A percentile compares a stretch with the other conserved stretches of the same genome.
These are phyloP conservation scores for Phytophthora pluvialis DNA, from an alignment of 352 stramenopile genomes.

Conservation along the genomic window DNA sequence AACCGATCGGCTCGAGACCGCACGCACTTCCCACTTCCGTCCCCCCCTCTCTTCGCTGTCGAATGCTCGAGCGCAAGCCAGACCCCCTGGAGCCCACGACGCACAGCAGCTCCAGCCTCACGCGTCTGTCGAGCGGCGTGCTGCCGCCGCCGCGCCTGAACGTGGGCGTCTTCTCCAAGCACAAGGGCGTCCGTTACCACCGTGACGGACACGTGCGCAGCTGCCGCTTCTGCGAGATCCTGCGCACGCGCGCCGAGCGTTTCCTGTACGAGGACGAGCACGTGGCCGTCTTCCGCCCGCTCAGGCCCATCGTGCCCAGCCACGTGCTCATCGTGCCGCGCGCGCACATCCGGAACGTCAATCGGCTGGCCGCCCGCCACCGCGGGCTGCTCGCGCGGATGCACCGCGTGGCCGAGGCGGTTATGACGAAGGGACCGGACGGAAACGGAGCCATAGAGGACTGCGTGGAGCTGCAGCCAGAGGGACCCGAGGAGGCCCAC, in stretches of 20 bases:
- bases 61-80: slow-evolving; percentile 24
- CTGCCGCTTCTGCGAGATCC: slow-evolving; percentile 87
- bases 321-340: slow-evolving; percentile 86
- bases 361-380: slow-evolving; percentile 59
- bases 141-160: slow-evolving; percentile 36
- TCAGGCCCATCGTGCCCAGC: slow-evolving; percentile 68
- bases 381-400: slow-evolving; percentile 65
- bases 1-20: slow-evolving; percentile 17
- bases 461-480: slow-evolving; percentile 15
- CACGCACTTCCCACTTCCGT: neutral
- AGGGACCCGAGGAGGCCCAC: neutral
- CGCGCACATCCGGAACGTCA: slow-evolving; percentile 83
- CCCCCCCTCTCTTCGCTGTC: too few relatives aligned
- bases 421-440: slow-evolving; percentile 38
- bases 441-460: slow-evolving; percentile 3
- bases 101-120: slow-evolving; percentile 21
- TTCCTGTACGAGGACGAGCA: slow-evolving; percentile 84
- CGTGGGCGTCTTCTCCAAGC: slow-evolving; percentile 57
- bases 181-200: slow-evolving; percentile 78
- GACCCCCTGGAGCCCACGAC: slow-evolving; percentile 12
- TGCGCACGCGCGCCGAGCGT: slow-evolving; percentile 54
- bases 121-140: slow-evolving; percentile 27
- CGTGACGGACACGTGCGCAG: slow-evolving; percentile 59
- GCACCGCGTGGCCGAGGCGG: slow-evolving; percentile 57
- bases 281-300: slow-evolving; percentile 80